These are phyloP conservation scores for Globisporangium irregulare DNA, from an alignment of 352 stramenopile genomes.

Conservation along the genomic window DNA sequence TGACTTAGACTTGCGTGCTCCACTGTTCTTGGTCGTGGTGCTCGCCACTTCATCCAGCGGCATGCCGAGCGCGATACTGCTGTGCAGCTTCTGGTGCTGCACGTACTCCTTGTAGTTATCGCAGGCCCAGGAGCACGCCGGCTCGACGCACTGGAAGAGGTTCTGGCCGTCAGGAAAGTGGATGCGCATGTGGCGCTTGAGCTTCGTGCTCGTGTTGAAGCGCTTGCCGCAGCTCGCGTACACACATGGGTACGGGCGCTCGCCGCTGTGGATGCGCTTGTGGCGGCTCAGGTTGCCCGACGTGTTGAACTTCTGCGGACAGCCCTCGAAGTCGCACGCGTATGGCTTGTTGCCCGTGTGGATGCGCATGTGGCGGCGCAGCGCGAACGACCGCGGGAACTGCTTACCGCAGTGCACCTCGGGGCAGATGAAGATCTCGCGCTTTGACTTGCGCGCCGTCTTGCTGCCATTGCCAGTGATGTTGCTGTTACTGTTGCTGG, in stretches of 20 bases:
- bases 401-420: conserved; percentile 83
- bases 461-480: neutral
- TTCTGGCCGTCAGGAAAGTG: conserved; percentile 80
- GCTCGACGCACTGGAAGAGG: conserved; percentile 63
- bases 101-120: conserved; percentile 83
- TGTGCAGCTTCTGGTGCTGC: conserved; percentile 28
- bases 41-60: conserved; percentile 23
- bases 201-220: conserved; percentile 88
- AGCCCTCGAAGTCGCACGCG: conserved; percentile 73
- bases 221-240: conserved; percentile 76
- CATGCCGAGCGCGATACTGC: conserved; percentile 26
- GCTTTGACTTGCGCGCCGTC: conserved; percentile 20
- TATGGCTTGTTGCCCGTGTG: conserved; percentile 84
- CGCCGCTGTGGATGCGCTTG: conserved; percentile 86
- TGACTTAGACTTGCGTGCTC: neutral
- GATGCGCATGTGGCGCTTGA: conserved; percentile 88
- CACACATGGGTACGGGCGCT: conserved; percentile 77
- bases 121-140: conserved; percentile 52
- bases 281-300: conserved; percentile 85
- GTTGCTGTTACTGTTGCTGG: neutral
- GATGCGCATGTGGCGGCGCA: conserved; percentile 82
- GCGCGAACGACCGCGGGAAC: conserved; percentile 82
- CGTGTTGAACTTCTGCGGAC: conserved; percentile 80
- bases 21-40: conserved; percentile 17
- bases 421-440: conserved; percentile 56